A percentile compares a stretch with the other conserved stretches of the same genome.
Evolutionary conservation across 371 early-diverging fungal species (phyloP).

Genomic region (Apophysomyces elegans): DNA sequence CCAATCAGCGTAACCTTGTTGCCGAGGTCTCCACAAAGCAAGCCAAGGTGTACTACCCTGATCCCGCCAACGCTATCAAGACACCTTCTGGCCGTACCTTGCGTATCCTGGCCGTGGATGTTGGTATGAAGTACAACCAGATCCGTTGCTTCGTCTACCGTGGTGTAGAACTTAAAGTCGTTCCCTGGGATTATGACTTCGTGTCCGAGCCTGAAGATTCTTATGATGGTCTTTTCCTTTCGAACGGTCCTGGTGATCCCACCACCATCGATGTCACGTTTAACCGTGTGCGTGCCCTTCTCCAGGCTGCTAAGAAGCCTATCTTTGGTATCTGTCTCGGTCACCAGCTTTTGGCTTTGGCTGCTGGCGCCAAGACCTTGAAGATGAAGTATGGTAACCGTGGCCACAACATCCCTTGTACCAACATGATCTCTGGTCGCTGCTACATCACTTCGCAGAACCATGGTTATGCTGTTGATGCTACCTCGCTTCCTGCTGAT

Average conservation of each 20-base stretch:
- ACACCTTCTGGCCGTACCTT: constrained; percentile 78
- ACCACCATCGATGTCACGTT: constrained; percentile 79
- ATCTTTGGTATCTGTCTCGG: constrained; percentile 98
- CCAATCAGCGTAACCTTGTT: constrained; percentile 90
- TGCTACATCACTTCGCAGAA: constrained; percentile 98
- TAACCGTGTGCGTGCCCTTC: constrained; percentile 65
- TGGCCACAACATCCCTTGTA: constrained; percentile 98
- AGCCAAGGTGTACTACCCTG: constrained; percentile 76
- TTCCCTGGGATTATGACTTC: constrained; percentile 97
- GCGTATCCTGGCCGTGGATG: constrained; percentile 91
- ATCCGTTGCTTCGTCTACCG: constrained; percentile 94
- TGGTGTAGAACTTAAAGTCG: constrained; percentile 91
- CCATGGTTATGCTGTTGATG: constrained; percentile 97
- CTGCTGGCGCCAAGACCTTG: constrained; percentile 89
- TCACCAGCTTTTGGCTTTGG: constrained; percentile 93
- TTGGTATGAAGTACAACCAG: constrained; percentile 98
- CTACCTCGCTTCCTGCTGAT: constrained; percentile 71
- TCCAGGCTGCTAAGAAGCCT: constrained; percentile 79
- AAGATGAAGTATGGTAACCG: constrained; percentile 99
- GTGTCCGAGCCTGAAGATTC: constrained; percentile 65
- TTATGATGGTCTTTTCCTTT: constrained; percentile 93
- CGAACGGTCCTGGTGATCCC: constrained; percentile 98
- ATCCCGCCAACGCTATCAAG: constrained; percentile 62
- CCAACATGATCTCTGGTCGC: constrained; percentile 90
- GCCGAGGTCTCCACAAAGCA: constrained; percentile 89